phyloP scores from a whole-genome alignment of 2,329 filamentous ascomycete species.

The Rutstroemia sp. region DNA sequence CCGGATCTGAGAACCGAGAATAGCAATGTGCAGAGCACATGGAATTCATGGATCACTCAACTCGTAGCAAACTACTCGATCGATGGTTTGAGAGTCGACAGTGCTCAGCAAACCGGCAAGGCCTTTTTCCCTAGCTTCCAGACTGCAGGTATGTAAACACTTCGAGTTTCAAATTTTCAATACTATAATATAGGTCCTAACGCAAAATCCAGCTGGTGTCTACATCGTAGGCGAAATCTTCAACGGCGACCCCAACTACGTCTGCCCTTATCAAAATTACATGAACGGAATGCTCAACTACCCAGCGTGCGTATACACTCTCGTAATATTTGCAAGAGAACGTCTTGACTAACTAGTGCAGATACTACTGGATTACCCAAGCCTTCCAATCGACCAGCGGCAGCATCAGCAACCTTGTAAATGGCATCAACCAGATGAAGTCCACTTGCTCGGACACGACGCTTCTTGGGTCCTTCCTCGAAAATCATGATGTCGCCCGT shows the following conservation, averaged over 20 bases:
- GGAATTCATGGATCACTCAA: constrained; percentile 22
- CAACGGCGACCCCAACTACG: constrained; percentile 45
- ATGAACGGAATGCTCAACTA: constrained; percentile 58
- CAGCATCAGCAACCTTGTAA: constrained; percentile 25
- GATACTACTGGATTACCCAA: constrained; percentile 29
- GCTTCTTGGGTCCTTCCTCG: constrained; percentile 35
- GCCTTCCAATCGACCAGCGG: constrained; percentile 24
- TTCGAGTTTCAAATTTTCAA: constrained; percentile 21
- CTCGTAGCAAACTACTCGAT: constrained; percentile 30
- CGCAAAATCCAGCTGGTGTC: constrained; percentile 39
- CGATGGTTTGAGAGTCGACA: constrained; percentile 45
- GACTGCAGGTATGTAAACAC: constrained; percentile 29
- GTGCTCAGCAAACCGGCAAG: constrained; percentile 38
- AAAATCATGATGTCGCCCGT: constrained; percentile 28
- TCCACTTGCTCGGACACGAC: constrained; percentile 30
- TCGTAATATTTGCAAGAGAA: neutral
- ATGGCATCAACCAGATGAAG: constrained; percentile 25
- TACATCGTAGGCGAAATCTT: constrained; percentile 56
- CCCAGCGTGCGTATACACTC: constrained; percentile 27
- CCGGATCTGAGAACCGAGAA: constrained; percentile 28
- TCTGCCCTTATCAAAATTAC: constrained; percentile 45
- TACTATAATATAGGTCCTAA: neutral
- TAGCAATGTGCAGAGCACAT: constrained; percentile 18
- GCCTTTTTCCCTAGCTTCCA: constrained; percentile 49
- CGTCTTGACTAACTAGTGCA: neutral